These are phyloP conservation scores for Hamamelis virginiana DNA, from an alignment of 164 flowering plant genomes.

Conservation along the genomic window DNA sequence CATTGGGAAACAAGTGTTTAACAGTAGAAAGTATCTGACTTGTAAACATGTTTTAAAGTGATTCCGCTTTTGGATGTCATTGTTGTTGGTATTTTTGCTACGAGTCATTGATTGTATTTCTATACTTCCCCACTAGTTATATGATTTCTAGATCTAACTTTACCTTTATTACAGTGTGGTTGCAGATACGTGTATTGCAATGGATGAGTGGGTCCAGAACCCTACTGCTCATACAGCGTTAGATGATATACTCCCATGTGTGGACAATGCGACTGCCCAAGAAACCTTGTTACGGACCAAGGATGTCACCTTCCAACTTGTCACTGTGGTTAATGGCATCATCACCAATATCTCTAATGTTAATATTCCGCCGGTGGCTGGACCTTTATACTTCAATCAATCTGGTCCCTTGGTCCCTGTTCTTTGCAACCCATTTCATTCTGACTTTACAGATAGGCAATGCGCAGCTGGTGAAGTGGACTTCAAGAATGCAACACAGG, in stretches of 20 bases:
- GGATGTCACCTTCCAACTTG: constrained; percentile 55
- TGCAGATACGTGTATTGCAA: constrained; percentile 80
- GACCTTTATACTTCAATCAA: constrained; percentile 63
- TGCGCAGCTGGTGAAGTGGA: constrained; percentile 55
- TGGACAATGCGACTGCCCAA: constrained; percentile 76
- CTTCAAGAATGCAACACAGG: constrained; percentile 57
- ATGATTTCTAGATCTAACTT: neutral
- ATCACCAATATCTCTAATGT: constrained; percentile 55
- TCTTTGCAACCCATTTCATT: constrained; percentile 65
- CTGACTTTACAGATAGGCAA: constrained; percentile 33
- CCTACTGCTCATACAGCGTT: constrained; percentile 83
- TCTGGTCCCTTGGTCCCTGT: constrained; percentile 68
- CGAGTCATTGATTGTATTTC: no score
- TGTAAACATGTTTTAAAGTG: no score
- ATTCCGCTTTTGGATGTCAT: no score
- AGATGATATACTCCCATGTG: constrained; percentile 86
- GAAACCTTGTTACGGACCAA: constrained; percentile 55
- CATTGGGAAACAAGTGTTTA: no score
- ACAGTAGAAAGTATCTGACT: no score
- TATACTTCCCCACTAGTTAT: neutral
- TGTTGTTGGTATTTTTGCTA: no score
- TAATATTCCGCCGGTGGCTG: constrained; percentile 40
- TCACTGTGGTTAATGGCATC: constrained; percentile 45
- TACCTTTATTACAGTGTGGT: constrained; percentile 47
- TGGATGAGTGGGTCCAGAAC: constrained; percentile 83